These are phyloP conservation scores for Didymella glomerata DNA, from an alignment of 2,329 filamentous ascomycete genomes.

Conservation along the genomic window DNA sequence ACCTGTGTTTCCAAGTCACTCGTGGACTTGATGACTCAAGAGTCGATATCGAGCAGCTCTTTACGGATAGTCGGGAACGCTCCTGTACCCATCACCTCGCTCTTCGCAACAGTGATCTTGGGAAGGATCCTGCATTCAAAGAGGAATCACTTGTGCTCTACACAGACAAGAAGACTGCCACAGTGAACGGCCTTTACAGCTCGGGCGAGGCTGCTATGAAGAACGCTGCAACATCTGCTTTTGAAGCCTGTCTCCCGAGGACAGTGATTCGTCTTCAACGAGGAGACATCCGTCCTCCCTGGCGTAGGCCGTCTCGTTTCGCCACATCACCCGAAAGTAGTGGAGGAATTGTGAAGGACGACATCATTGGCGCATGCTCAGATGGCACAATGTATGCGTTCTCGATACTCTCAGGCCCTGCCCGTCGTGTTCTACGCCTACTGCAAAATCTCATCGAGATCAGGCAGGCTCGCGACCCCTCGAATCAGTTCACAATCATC, in stretches of 20 bases:
- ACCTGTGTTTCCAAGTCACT: conserved; percentile 58
- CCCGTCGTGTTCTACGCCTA: conserved; percentile 75
- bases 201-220: conserved; percentile 29
- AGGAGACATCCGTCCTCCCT: conserved; percentile 54
- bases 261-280: conserved; percentile 60
- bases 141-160: conserved; percentile 39
- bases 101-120: conserved; percentile 21
- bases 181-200: conserved; percentile 44
- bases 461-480: conserved; percentile 27
- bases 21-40: conserved; percentile 40
- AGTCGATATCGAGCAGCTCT: conserved; percentile 35
- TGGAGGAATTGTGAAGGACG: conserved; percentile 53
- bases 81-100: conserved; percentile 39
- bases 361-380: conserved; percentile 60
- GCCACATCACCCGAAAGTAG: conserved; percentile 29
- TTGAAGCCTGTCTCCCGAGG: conserved; percentile 54
- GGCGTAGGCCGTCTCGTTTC: conserved; percentile 36
- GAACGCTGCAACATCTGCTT: conserved; percentile 46
- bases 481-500: conserved; percentile 24
- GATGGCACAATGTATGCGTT: conserved; percentile 67
- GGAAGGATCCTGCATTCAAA: background rate
- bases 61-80: conserved; percentile 43
- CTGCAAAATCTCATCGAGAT: conserved; percentile 69
- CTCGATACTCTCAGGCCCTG: conserved; percentile 66
- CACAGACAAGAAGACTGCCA: conserved; percentile 45